Evolutionary conservation across 176 grass and related monocot genomes (phyloP).

Genomic region (Stipa capillata): DNA sequence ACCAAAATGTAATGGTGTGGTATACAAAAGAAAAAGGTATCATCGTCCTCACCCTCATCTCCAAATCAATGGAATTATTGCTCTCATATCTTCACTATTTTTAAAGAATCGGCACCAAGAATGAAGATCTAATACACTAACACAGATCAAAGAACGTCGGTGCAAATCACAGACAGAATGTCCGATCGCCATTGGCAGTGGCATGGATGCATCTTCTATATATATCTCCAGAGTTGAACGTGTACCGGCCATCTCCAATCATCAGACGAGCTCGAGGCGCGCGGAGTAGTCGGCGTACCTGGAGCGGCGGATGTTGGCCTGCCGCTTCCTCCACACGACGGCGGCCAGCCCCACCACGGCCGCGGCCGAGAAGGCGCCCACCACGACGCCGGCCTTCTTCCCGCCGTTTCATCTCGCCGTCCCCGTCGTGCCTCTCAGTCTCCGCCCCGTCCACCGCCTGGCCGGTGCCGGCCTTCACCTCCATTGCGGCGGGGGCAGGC

Average conservation of each 20-base stretch:
- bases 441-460: not conserved
- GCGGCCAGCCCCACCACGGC: slow-evolving; percentile 38
- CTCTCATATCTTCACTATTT: no score
- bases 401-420: slow-evolving; percentile 30
- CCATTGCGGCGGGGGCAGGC: slow-evolving; percentile 14
- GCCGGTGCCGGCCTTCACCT: not conserved
- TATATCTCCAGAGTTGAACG: no score
- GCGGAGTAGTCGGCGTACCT: slow-evolving; percentile 69
- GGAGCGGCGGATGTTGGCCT: slow-evolving; percentile 66
- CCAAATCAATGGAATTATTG: no score
- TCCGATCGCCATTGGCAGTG: no score
- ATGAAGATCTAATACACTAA: no score
- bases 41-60: no score
- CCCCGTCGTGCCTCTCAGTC: not conserved
- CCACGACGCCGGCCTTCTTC: slow-evolving; percentile 54
- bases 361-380: slow-evolving; percentile 40
- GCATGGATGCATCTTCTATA: no score
- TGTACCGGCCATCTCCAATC: not conserved
- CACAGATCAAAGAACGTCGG: no score
- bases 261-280: slow-evolving; percentile 63
- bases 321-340: slow-evolving; percentile 59
- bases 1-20: no score
- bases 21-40: not conserved
- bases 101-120: no score
- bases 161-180: no score